phyloP scores from a whole-genome alignment of 2,329 filamentous ascomycete genomes.

The Curvularia verruculosa region DNA sequence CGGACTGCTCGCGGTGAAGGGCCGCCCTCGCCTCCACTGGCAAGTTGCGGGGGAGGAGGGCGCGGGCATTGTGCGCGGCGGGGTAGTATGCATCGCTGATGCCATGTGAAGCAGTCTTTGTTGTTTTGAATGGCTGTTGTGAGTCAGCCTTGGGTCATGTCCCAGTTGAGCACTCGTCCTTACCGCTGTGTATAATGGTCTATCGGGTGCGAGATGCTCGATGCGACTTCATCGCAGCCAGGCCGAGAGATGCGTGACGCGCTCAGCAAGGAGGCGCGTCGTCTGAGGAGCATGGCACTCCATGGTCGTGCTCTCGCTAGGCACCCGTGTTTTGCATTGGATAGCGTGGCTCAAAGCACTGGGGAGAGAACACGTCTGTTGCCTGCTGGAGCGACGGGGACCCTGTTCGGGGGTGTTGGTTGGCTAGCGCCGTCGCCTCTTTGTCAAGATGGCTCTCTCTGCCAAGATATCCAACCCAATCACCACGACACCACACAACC shows the following conservation, averaged over 20 bases:
- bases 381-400: constrained; percentile 27
- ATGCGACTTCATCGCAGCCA: constrained; percentile 22
- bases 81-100: constrained; percentile 15
- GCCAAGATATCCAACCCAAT: constrained; percentile 32
- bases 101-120: neutral
- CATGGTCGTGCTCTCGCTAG: constrained; percentile 44
- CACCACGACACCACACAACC: constrained; percentile 12
- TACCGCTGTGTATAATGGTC: constrained; percentile 3
- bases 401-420: constrained; percentile 14
- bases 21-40: constrained; percentile 31
- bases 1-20: constrained; percentile 19
- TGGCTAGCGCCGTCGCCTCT: constrained; percentile 27
- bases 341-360: constrained; percentile 9
- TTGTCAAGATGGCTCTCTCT: constrained; percentile 8
- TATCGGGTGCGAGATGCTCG: constrained; percentile 7
- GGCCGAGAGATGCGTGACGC: constrained; percentile 27
- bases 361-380: constrained; percentile 15
- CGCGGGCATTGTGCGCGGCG: constrained; percentile 8
- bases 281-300: constrained; percentile 44
- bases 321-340: constrained; percentile 29
- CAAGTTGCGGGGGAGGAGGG: constrained; percentile 12
- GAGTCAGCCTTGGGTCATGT: constrained; percentile 1
- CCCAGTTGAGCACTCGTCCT: neutral
- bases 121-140: neutral
- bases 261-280: constrained; percentile 36